Conservation (phyloP, 2,329 filamentous ascomycete species). For the Epichloe bromicola region DNA sequence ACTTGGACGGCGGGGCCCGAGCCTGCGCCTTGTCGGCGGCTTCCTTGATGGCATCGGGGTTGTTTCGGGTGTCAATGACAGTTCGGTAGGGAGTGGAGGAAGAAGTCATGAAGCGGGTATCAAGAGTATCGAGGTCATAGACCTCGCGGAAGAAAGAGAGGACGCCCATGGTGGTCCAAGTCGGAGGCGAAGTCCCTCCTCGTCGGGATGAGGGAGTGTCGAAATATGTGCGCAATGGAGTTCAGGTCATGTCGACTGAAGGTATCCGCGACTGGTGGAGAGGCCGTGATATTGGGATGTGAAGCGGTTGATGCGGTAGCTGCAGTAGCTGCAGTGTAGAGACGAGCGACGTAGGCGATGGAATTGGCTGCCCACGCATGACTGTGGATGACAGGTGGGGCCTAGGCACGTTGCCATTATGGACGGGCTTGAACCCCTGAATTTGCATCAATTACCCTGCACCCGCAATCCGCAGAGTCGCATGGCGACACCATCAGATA, state of each 20-base stretch:
- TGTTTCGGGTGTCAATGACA: conserved; percentile 36
- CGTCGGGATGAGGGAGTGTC: background rate
- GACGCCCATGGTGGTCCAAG: conserved; percentile 25
- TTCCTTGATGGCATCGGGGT: conserved; percentile 23
- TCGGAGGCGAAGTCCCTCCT: background rate
- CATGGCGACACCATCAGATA: background rate
- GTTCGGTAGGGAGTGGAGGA: conserved; percentile 54
- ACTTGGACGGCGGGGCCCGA: conserved; percentile 53
- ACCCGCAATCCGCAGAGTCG: too few species aligned
- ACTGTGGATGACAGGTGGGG: background rate
- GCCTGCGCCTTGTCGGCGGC: conserved; percentile 24
- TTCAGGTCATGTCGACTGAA: background rate
- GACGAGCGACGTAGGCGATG: background rate
- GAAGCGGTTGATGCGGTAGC: background rate
- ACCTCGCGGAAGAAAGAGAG: conserved; percentile 35
- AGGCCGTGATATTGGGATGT: background rate
- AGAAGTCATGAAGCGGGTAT: conserved; percentile 53
- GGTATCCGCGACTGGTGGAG: background rate
- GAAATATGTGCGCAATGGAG: background rate
- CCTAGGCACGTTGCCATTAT: background rate
- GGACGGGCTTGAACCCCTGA: background rate
- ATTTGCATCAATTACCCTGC: too few species aligned
- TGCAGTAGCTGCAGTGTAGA: background rate
- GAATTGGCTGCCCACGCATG: too few species aligned
- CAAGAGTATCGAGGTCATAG: conserved; percentile 52